A percentile compares a stretch with the other conserved stretches of the same genome.
Evolutionary conservation across 2,329 filamentous ascomycete species (phyloP).

Genomic region (Aspergillus fumigatus): DNA sequence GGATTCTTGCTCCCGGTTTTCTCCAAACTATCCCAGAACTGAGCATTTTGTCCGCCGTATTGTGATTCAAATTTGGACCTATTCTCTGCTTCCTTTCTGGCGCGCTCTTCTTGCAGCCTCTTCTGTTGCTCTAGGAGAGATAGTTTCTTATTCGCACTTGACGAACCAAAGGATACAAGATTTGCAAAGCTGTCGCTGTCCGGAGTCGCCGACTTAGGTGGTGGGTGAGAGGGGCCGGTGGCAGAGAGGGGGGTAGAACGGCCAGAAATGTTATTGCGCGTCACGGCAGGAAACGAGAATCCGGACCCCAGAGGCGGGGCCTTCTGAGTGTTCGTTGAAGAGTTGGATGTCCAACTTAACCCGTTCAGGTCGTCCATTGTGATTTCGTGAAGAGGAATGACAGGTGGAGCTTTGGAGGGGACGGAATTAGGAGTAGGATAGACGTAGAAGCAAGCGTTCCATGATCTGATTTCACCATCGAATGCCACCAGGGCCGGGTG

Average conservation of each 20-base stretch:
- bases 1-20: conserved; percentile 46
- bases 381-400: conserved; percentile 9
- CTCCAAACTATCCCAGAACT: conserved; percentile 72
- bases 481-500: conserved; percentile 8
- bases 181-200: conserved; percentile 56
- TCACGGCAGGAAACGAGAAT: conserved; percentile 32
- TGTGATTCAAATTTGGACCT: conserved; percentile 67
- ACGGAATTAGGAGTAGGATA: conserved; percentile 17
- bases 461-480: conserved; percentile 18
- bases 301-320: conserved; percentile 34
- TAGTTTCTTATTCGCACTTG: conserved; percentile 59
- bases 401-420: conserved; percentile 16
- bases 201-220: conserved; percentile 38
- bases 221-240: conserved; percentile 29
- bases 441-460: conserved; percentile 11
- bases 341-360: conserved; percentile 41
- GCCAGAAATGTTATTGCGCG: conserved; percentile 37
- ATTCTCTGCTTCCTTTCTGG: conserved; percentile 69
- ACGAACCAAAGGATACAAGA: conserved; percentile 55
- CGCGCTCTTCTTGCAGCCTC: conserved; percentile 71
- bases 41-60: conserved; percentile 63
- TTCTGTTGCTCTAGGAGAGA: conserved; percentile 61
- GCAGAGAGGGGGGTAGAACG: conserved; percentile 40
- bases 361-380: conserved; percentile 47
- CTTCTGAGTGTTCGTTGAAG: conserved; percentile 29